Conservation (phyloP, 306 rosid genomes). For the Quercus robur region DNA sequence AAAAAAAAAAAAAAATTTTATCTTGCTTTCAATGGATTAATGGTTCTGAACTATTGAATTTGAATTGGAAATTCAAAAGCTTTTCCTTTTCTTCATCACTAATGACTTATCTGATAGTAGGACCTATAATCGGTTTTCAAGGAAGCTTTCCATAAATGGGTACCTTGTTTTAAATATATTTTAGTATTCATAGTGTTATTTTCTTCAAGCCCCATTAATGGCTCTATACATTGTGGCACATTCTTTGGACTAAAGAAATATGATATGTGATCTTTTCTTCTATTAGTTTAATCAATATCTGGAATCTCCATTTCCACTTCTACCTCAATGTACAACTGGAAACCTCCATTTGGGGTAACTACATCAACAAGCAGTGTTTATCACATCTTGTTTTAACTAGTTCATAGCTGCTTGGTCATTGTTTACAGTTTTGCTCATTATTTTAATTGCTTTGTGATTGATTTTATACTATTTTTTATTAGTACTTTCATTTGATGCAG, state of each 20-base stretch:
- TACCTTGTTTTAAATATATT: background rate
- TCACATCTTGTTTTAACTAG: constrained; percentile 6
- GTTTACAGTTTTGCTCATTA: constrained; percentile 9
- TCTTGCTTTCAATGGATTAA: constrained; percentile 5
- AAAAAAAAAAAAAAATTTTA: background rate
- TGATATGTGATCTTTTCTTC: background rate
- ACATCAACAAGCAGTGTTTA: background rate
- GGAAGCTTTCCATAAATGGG: background rate
- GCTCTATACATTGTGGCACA: background rate
- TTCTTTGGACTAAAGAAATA: background rate
- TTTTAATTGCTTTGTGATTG: constrained; percentile 10
- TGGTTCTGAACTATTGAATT: constrained; percentile 1
- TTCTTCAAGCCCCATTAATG: constrained; percentile 5
- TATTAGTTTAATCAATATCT: background rate
- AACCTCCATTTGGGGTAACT: background rate
- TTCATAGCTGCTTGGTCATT: constrained; percentile 2
- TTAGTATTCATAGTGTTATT: background rate
- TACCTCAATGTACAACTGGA: background rate
- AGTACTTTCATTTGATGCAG: constrained; percentile 37
- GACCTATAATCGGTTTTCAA: background rate
- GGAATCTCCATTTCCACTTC: background rate
- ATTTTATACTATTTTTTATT: constrained; percentile 14
- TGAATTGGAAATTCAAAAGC: constrained; percentile 15
- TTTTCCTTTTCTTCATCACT: constrained; percentile 6
- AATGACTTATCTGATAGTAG: background rate